Percentiles rank a stretch among this genome's conserved stretches.
These are phyloP conservation scores for Penicillium salamii DNA, from an alignment of 495 filamentous ascomycete species.

Conservation along the genomic window DNA sequence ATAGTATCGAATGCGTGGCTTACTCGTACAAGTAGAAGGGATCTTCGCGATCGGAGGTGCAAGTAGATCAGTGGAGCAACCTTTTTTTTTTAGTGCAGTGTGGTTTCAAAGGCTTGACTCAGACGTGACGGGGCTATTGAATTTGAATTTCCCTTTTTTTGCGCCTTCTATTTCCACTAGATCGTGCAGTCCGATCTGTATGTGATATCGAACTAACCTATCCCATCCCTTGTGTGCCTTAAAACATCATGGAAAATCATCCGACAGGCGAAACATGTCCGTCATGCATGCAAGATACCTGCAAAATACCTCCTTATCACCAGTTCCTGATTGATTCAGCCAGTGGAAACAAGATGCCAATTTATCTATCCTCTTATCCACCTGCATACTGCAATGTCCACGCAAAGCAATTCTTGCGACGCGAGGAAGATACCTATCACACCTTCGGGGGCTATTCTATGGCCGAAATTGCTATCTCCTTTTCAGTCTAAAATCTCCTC, in stretches of 20 bases:
- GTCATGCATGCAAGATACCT: slow-evolving; percentile 11
- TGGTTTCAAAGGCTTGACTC: neutral
- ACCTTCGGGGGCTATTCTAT: slow-evolving; percentile 16
- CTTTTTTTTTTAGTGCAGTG: neutral
- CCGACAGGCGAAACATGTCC: slow-evolving; percentile 10
- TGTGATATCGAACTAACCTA: neutral
- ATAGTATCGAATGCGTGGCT: neutral
- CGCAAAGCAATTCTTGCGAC: neutral
- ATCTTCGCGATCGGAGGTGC: slow-evolving; percentile 3
- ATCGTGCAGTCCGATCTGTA: neutral
- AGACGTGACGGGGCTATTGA: neutral
- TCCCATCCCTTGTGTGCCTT: slow-evolving; percentile 8
- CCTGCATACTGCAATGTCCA: neutral
- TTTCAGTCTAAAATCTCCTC: neutral
- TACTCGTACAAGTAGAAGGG: no score
- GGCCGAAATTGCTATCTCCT: slow-evolving; percentile 2
- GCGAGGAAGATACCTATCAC: slow-evolving; percentile 2
- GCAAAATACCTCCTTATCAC: slow-evolving; percentile 11
- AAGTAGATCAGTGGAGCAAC: slow-evolving; percentile 11
- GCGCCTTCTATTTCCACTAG: neutral
- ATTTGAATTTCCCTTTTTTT: neutral
- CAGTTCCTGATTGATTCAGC: neutral
- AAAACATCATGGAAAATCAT: slow-evolving; percentile 10
- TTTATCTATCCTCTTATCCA: neutral
- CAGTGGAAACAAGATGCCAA: neutral